Base-by-base conservation (phyloP, 2,329 filamentous ascomycete species). In the Phymatotrichopsis omnivora region DNA sequence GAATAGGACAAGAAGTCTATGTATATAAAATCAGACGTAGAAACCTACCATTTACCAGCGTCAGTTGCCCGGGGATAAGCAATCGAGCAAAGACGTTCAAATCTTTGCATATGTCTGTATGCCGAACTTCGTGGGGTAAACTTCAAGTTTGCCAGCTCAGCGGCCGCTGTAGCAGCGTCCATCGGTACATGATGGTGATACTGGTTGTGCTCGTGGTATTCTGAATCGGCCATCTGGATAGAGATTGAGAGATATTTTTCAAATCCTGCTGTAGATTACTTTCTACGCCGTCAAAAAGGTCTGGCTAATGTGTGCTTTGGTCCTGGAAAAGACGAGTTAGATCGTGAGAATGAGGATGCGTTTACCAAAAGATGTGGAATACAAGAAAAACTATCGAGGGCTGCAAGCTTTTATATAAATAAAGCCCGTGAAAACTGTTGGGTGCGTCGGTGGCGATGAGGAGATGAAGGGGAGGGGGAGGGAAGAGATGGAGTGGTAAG, bases 41-140 rank as follows among this genome's bases (percentile, higher is more conserved):
- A 40, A 39, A 47, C 53, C 22, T 50, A 57, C 57, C 57, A 59
- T 49, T 57, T 58, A 12, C 51, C 55, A 11, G 52, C 49, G 43
- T 58, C 56, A 30, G 54, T 54, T 25, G 55, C 57, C 47, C 50
- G 46, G 14, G 56, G 57, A 30, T 57, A 59, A 23, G 52, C 57
- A 19, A 53, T 32, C 17, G 43, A 44, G 25, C 54, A 53, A 16
- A 59, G 42, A 10, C 49, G 51, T 34, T 59, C 57, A 20, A 59
- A 59, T 24, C 50, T 53, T 31, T 54, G 50, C 50, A 59, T 40
- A 51, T 59, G 57, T 36, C 56, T 54, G 30, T 51, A 50, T 33
- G 56, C 57, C 28, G 52, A 50, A 35, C 49, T 52, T 39, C 56
- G 51, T 24, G 56, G 55, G 10, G 56, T 57, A 47, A 58, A 59